Evolutionary conservation across 768 basidiomycete genomes (phyloP).

Genomic region (Collybia mongolica): DNA sequence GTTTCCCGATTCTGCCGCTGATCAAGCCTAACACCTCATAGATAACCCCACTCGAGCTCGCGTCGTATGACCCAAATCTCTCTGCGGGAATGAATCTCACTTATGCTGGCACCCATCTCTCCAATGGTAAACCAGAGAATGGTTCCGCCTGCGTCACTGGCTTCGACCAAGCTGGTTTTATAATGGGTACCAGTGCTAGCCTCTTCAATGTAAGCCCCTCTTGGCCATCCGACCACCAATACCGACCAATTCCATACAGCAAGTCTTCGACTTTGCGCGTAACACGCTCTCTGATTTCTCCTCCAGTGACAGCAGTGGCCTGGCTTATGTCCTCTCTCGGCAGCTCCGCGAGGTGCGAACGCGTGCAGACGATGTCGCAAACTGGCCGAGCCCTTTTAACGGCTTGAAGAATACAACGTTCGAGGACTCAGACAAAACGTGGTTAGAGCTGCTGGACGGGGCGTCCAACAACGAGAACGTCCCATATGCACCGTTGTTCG

Average conservation of each 20-base stretch:
- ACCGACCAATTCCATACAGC: constrained; percentile 25
- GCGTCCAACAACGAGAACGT: constrained; percentile 68
- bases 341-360: constrained; percentile 49
- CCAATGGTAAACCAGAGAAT: constrained; percentile 53
- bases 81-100: constrained; percentile 68
- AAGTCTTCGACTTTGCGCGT: constrained; percentile 45
- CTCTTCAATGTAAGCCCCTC: constrained; percentile 53
- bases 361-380: constrained; percentile 58
- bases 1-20: neutral
- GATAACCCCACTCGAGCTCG: constrained; percentile 67
- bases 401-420: constrained; percentile 49
- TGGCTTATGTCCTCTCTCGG: constrained; percentile 47
- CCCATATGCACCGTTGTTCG: constrained; percentile 70
- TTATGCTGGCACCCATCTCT: constrained; percentile 63
- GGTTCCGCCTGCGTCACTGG: constrained; percentile 63
- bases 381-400: constrained; percentile 66
- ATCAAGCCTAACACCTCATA: constrained; percentile 15
- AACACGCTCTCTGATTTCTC: constrained; percentile 42
- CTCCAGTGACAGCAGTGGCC: constrained; percentile 28
- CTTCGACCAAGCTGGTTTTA: constrained; percentile 73
- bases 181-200: constrained; percentile 75
- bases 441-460: constrained; percentile 71
- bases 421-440: constrained; percentile 47
- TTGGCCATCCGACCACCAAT: neutral
- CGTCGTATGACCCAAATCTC: constrained; percentile 70